Evolutionary conservation across 129 eudicot genomes (phyloP), one percentile per base, ranked within the genome.

Genomic region (Helianthus tuberosus): DNA sequence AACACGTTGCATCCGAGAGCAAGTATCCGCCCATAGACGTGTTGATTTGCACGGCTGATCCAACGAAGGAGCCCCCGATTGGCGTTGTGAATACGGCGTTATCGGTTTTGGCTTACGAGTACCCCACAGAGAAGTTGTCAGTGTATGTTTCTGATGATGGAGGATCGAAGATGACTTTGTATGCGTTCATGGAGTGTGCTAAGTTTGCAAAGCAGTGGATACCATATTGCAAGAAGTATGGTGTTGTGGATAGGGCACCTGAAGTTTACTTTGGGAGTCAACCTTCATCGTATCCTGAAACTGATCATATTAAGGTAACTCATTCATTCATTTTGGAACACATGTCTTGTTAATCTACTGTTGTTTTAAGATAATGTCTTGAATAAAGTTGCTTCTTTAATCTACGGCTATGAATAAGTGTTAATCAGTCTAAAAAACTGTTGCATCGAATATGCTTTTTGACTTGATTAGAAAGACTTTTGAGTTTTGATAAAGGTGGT

Each of bases 1-100:
- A 14, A 13, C 65, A 61, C 7, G 71, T 54, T 7, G 64, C 27
- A 15, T 8, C 12, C 13, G 75, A 71, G 55, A 53, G 50, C 0
- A 81, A 84, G 1, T 82, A 68, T 41, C 92, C 96, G 39, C 73
- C 80, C 8, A 38, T 90, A 55, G 96, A 90, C 59, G 76, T 85
- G 29, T 77, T 90, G 55, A 84, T 90, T 66, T 87, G 93, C 79
- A 90, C 96, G 13, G 96, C 93, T 0, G 96, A 90, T 78, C 91
- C 96, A 2, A 50, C 64, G 9, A 83, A 81, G 66, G 96, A 90
- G 75, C 96, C 91, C 1, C 93, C 96, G 3, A 52, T 83, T 72
- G 72, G 75, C 4, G 86, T 80, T 17, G 89, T 83, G 8, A 80
- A 84, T 84, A 88, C 96, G 13, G 93, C 75, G 11, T 70, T 87